Evolutionary conservation across 2,329 filamentous ascomycete species (phyloP), one percentile per base, ranked within the genome.

Genomic region (Cordyceps pruinosa): DNA sequence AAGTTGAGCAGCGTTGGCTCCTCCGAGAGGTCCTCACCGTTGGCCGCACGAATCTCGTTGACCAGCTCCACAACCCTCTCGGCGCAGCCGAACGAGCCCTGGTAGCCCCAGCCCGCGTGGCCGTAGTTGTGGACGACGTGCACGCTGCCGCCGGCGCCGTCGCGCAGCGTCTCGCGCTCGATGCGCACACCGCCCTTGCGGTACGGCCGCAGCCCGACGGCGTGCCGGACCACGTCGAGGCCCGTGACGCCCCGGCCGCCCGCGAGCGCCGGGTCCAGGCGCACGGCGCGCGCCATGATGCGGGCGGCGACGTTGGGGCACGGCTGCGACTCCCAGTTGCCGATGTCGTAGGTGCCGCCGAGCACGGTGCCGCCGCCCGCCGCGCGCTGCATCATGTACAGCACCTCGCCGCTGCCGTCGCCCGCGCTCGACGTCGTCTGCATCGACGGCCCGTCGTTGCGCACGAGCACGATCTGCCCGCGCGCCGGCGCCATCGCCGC

Each of bases 361-460:
- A 96, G 75, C 42, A 96, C 79, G 0, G 89, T 94, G 12, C 92
- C 92, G 21, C 91, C 92, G n/a, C 82, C 82, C 0, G 79, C 80
- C 1, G 91, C 89, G 28, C 92, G 81, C 65, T 84, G 85, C 91
- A 97, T 96, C 48, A 88, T 79, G 69, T 97, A 97, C 58, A 82
- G 75, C 5, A 86, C 75, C 70, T 96, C 91, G 34, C 87, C 85
- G 0, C 77, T 74, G 2, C 82, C 86, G 65, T 94, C 88, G 50
- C 90, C 87, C 0, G 84, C 88, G 42, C 89, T 88, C 12, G 87
- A 90, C 15, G 81, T 78, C 7, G 80, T 80, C 48, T 82, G 70
- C 88, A 95, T 93, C 34, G 81, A 74, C 12, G 82, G 81, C 0
- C 85, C 81, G 66, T 88, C 84, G 72, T 96, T 96, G 58, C 90